Evolutionary conservation across 495 filamentous ascomycete species (phyloP).

Genomic region (Zalerion maritima): DNA sequence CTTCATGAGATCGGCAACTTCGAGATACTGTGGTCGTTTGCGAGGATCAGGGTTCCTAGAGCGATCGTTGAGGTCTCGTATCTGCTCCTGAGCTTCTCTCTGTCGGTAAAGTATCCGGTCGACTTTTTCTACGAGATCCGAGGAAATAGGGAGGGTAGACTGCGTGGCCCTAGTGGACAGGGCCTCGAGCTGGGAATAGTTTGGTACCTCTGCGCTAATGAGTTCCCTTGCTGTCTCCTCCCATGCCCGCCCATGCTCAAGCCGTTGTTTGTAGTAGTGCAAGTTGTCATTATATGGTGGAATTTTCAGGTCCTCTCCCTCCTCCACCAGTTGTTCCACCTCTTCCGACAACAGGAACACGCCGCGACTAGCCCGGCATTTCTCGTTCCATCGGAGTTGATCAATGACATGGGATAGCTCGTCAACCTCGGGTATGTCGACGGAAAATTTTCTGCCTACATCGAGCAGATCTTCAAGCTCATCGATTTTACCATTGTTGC

Average conservation of each 20-base stretch:
- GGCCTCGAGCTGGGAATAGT: conserved; percentile 90
- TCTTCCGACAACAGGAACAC: conserved; percentile 57
- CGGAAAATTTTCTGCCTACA: conserved; percentile 72
- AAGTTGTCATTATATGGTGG: conserved; percentile 66
- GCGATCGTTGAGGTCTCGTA: conserved; percentile 62
- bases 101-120: conserved; percentile 94
- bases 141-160: conserved; percentile 63
- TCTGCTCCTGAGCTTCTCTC: conserved; percentile 81
- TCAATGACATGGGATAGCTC: conserved; percentile 64
- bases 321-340: conserved; percentile 60
- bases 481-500: conserved; percentile 41
- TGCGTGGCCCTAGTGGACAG: conserved; percentile 60
- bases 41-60: conserved; percentile 59
- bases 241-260: conserved; percentile 67
- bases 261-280: conserved; percentile 57
- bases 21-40: conserved; percentile 76
- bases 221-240: conserved; percentile 88
- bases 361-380: conserved; percentile 47
- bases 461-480: conserved; percentile 86
- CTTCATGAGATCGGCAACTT: conserved; percentile 80
- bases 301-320: conserved; percentile 61
- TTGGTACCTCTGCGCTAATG: conserved; percentile 73
- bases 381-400: conserved; percentile 79
- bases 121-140: conserved; percentile 65
- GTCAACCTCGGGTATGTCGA: conserved; percentile 89